Conservation (phyloP, 75 land plant species). For the Selaginella tamariscina region DNA sequence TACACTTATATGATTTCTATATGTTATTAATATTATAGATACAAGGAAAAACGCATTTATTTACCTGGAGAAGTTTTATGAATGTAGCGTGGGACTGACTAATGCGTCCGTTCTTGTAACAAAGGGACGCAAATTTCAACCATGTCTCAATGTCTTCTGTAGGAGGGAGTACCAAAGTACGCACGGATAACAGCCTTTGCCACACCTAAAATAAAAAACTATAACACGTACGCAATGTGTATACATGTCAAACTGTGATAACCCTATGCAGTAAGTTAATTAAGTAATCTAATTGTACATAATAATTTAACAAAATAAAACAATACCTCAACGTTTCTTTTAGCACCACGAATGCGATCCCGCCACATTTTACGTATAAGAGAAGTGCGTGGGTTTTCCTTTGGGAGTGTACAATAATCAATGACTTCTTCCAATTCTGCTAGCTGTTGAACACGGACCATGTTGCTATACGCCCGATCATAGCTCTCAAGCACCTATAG, state of each 20-base stretch:
- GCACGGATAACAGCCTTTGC: slow-evolving; percentile 79
- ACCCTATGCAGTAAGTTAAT: too few species aligned
- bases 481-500: slow-evolving; percentile 90
- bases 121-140: slow-evolving; percentile 95
- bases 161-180: slow-evolving; percentile 88
- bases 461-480: slow-evolving; percentile 95
- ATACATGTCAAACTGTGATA: too few species aligned
- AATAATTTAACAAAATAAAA: neutral
- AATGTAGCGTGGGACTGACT: slow-evolving; percentile 81
- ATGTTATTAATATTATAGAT: neutral
- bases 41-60: neutral
- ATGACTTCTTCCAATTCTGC: slow-evolving; percentile 99
- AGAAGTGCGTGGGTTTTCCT: slow-evolving; percentile 37
- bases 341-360: slow-evolving; percentile 85
- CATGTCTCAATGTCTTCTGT: slow-evolving; percentile 92
- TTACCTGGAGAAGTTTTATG: slow-evolving; percentile 76
- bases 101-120: slow-evolving; percentile 77
- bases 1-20: neutral
- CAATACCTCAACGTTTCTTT: slow-evolving; percentile 94
- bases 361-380: slow-evolving; percentile 97
- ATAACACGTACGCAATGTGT: neutral
- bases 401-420: slow-evolving; percentile 74
- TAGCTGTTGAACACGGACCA: slow-evolving; percentile 97
- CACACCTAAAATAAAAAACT: slow-evolving; percentile 51
- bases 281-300: too few species aligned